These are phyloP conservation scores for Didymella sp. DNA, from an alignment of 2,329 filamentous ascomycete genomes.

Conservation along the genomic window DNA sequence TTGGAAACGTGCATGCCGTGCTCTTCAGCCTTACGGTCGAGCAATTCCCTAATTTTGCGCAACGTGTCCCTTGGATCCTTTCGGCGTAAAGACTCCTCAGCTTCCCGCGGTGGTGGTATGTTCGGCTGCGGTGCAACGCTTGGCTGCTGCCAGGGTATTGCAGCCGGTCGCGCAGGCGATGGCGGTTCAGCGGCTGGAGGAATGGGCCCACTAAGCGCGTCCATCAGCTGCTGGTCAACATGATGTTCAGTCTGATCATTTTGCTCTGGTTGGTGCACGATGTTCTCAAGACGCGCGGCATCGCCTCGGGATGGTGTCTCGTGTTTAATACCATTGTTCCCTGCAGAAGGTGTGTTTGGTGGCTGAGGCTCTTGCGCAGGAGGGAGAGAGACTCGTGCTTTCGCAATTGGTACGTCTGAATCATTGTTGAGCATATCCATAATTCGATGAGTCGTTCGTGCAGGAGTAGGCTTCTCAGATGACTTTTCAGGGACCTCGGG, in stretches of 20 bases:
- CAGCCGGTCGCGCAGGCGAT: constrained; percentile 27
- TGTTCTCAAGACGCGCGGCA: constrained; percentile 27
- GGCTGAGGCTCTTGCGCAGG: constrained; percentile 23
- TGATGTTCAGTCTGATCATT: constrained; percentile 29
- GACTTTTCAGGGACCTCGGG: constrained; percentile 26
- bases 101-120: constrained; percentile 24
- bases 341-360: constrained; percentile 25
- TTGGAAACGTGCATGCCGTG: constrained; percentile 24
- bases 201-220: constrained; percentile 25
- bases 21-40: constrained; percentile 37
- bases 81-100: constrained; percentile 35
- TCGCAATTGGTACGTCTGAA: constrained; percentile 38
- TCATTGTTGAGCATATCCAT: constrained; percentile 50
- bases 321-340: constrained; percentile 22
- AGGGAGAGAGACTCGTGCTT: constrained; percentile 28
- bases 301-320: constrained; percentile 30
- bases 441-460: constrained; percentile 46
- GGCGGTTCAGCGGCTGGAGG: constrained; percentile 27
- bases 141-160: constrained; percentile 25
- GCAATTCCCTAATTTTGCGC: constrained; percentile 34
- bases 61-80: constrained; percentile 36
- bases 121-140: constrained; percentile 19
- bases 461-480: constrained; percentile 31
- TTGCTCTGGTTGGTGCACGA: constrained; percentile 30
- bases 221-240: constrained; percentile 34